Evolutionary conservation across 306 rosid species (phyloP), one percentile per base, ranked within the genome.

Genomic region (Casuarina cunninghamiana): DNA sequence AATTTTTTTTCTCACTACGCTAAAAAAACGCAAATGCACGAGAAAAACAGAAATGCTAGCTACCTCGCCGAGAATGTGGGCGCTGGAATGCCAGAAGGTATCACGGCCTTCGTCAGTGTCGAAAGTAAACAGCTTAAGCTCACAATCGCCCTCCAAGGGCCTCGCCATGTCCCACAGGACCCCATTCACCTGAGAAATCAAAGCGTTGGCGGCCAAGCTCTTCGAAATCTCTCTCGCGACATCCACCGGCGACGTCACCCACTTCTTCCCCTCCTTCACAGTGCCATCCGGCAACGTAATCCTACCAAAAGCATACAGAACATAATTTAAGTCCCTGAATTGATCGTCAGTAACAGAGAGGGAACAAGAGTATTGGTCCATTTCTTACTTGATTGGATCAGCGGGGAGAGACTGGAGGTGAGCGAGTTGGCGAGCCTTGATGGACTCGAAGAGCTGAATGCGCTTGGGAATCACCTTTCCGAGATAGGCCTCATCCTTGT

Each of bases 81-180:
- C 98, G 49, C 98, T 92, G 38, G 98, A 95, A 82, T 95, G 98
- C 98, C 98, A 95, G 83, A 95, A 92, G 42, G 97, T 95, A 69
- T 95, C 97, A 2, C 98, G 90, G 2, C 98, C 98, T 83, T 89
- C 97, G 26, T 92, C 97, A 21, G 78, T 83, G 0, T 89, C 90
- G 65, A 92, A 95, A 57, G 83, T 92, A 80, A 83, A 92, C 51
- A 95, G 81, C 92, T 87, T 85, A 17, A 94, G 88, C 39, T 82
- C 78, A 76, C 93, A 92, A 74, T 94, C 96, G 1, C 57, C 83
- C 80, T 95, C 97, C 42, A 95, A 76, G 2, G 97, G 97, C 45
- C 98, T 84, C 26, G 76, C 43, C 95, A 94, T 90, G 81, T 94
- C 98, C 98, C 98, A 91, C 6, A 92, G 74, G n/a, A 79, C 89